Base-by-base conservation (phyloP, 306 rosid genomes). In the Geum urbanum region DNA sequence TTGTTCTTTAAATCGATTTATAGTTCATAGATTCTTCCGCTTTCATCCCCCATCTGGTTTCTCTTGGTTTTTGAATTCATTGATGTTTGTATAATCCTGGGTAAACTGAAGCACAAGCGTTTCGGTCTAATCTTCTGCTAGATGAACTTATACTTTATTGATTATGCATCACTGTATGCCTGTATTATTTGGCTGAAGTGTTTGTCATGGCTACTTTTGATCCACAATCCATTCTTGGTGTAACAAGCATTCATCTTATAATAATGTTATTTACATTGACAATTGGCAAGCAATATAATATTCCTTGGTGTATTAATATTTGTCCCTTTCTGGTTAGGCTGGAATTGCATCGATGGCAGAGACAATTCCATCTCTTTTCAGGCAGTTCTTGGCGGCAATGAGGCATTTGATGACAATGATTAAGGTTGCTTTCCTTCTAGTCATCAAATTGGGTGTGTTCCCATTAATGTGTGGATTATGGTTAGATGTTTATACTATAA, bases 391-490 rank as follows among this genome's bases (percentile, higher is more conserved):
- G 86, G 99, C 95, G 39, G 97, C 97, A 73, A 89, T 91, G 96
- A 95, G 85, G 88, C 99, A 95, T 86, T 78, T 95, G 89, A 91
- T 91, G 97, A 95, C 97, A 19, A 95, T 95, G 99, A 89, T 95
- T 66, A 95, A 95, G 84, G 99, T 95, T 79, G 97, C 99, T 78
- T 95, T 95, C 83, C 97, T 95, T 67, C 84, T 95, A 47, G 97
- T 95, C 77, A 89, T 95, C 82, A 97, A 95, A 78, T 89, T 95
- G n/a, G 99, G 97, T 66, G 97, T 95, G 74, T 95, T 95, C 76
- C 99, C 99, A 44, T 80, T 95, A 80, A 95, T 91, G 97, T 95
- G 99, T 84, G 99, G 99, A 69, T 95, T 97, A 97, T 95, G 99
- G 99, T 88, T 95, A 6, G 99, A 95, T 75, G 92, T 95, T 50